These are phyloP conservation scores for Fusarium transvaalense DNA, from an alignment of 2,329 filamentous ascomycete species.

Conservation along the genomic window DNA sequence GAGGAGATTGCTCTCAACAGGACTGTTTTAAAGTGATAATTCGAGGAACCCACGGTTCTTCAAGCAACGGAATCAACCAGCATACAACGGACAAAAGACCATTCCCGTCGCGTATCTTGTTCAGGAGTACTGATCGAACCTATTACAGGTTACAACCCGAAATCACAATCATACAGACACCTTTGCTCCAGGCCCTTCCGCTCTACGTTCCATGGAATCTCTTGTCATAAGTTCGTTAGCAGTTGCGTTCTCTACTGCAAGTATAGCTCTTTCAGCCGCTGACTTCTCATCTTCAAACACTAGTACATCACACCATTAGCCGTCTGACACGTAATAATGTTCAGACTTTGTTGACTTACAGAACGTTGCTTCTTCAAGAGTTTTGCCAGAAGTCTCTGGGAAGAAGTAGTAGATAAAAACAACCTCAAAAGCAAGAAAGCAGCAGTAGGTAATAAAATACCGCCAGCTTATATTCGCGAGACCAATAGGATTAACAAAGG, in stretches of 20 bases:
- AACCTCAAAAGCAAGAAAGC: constrained; percentile 61
- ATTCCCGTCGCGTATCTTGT: too few species aligned
- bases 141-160: too few species aligned
- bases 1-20: too few species aligned
- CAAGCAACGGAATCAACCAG: too few species aligned
- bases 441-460: constrained; percentile 37
- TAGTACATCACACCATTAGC: neutral
- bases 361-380: constrained; percentile 56
- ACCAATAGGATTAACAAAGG: neutral
- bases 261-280: neutral
- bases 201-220: neutral
- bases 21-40: too few species aligned
- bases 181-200: too few species aligned
- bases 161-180: too few species aligned
- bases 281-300: neutral
- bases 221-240: neutral
- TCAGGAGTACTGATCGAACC: too few species aligned
- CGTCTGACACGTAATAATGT: fast-evolving
- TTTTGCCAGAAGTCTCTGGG: constrained; percentile 63
- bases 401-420: constrained; percentile 60
- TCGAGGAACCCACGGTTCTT: too few species aligned
- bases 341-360: neutral
- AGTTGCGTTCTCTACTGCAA: neutral
- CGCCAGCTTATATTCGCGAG: neutral
- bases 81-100: too few species aligned